phyloP scores from a whole-genome alignment of 768 basidiomycete genomes.

The Boletus rufocinnamomeus region DNA sequence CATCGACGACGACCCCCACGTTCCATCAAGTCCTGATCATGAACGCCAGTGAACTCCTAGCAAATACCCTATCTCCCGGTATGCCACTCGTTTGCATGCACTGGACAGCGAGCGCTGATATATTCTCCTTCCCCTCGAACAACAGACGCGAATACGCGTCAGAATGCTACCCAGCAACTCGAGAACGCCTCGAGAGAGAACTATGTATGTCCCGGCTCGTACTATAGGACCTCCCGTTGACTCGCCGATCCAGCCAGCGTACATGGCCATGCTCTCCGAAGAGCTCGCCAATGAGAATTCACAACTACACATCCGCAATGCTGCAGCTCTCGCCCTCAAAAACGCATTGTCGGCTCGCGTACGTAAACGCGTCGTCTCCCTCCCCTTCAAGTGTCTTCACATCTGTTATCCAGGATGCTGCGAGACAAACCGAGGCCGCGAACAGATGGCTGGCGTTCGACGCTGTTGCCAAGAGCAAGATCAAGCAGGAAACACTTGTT shows the following conservation, averaged over 20 bases:
- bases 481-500: conserved; percentile 85
- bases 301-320: conserved; percentile 78
- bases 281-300: conserved; percentile 80
- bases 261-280: conserved; percentile 86
- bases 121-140: conserved; percentile 23
- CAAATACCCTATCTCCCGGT: conserved; percentile 92
- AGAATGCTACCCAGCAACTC: conserved; percentile 87
- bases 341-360: conserved; percentile 91
- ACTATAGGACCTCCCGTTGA: conserved; percentile 10
- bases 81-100: conserved; percentile 36
- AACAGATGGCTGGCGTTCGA: conserved; percentile 82
- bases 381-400: conserved; percentile 21
- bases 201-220: conserved; percentile 64
- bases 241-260: conserved; percentile 66
- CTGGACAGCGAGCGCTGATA: conserved; percentile 37
- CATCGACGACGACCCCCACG: conserved; percentile 29
- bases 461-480: conserved; percentile 65
- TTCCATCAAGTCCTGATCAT: conserved; percentile 48
- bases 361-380: conserved; percentile 40
- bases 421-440: conserved; percentile 74
- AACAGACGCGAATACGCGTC: conserved; percentile 85
- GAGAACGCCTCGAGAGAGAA: conserved; percentile 85
- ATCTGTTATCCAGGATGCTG: conserved; percentile 55
- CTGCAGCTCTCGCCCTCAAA: conserved; percentile 97
- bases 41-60: conserved; percentile 90